Base-by-base conservation (phyloP, 192 early-diverging fungal genomes). In the Coemansia sp. region DNA sequence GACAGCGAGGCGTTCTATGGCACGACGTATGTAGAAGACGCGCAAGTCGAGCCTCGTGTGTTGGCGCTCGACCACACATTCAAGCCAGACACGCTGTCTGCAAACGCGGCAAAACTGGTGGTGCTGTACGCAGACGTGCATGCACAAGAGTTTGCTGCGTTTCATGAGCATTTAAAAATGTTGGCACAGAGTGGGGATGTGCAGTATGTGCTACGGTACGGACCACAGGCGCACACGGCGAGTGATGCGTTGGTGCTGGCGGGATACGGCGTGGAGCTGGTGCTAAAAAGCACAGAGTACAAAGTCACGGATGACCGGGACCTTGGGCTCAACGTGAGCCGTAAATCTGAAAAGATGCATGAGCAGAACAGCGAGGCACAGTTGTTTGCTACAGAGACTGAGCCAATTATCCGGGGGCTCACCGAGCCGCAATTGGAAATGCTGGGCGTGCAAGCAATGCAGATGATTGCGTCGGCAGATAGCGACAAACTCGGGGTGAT, bases 271-370 rank as follows among this genome's bases (percentile, higher is more conserved):
- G 93, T 94, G 8, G 94, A 94, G 70, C 82, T 99, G 38, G 90
- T 87, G 11, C 64, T 99, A n/a, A 99, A 99, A 78, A 97, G 86
- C 55, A 94, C 93, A 7, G 97, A 99, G 68, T 99, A 99, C 80
- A 90, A 92, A 72, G 94, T 94, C 17, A 89, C 90, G 40, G 97
- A 99, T 64, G 97, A 99, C 73, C 88, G 95, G 20, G 84, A 89
- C 46, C 44, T 78, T 9, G 59, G 51, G 14, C 11, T 63, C 84
- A 31, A 78, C 78, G 64, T 6, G 34, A 31, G 11, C 56, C 28
- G 22, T 19, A 57, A 34, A 50, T 17, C 20, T n/a, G 48, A 17
- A 9, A 48, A 37, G 49, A 31, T 55, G 15, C 34, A 44, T 5
- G 58, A 48, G 28, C 50, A 64, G 12, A 19, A 8, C 54, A 88